Evolutionary conservation across 78 protist genomes (phyloP), one percentile per base, ranked within the genome.

Genomic region (Speleostelium caveatum): DNA sequence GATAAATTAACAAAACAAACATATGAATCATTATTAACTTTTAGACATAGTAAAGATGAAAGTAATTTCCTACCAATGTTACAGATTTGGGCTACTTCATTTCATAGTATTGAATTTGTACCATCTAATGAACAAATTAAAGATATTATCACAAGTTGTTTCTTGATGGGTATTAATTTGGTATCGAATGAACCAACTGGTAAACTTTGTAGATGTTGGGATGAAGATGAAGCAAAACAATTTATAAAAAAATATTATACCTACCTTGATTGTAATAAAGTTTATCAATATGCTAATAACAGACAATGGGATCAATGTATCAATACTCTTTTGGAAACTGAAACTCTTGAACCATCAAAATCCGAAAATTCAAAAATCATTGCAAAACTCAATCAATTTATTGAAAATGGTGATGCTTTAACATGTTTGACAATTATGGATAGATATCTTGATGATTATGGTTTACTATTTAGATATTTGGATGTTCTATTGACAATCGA

Each of bases 171-270:
- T 26, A n/a, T 69, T 8, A 83, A 83, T 33, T 35, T 69, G 35
- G 10, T 26, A 8, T 36, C 45, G 4, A 79, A 83, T 8, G 16
- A 10, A 0, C 28, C 71, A 60, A 28, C 36, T 17, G 62, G 73
- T 19, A 56, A 69, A 30, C 91, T 83, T 26, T 83, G 91, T 33
- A 35, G 14, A n/a, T 83, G 91, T 83, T 83, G 91, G 91, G 39
- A 60, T 69, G 80, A 83, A 33, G 17, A 7, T 6, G 39, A 14
- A 6, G 91, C 91, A 21, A 62, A 45, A 30, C 79, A 67, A 10
- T 65, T 42, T 39, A 83, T 83, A 32, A 69, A 59, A 45, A 33
- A 58, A 24, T 83, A 83, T 51, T 83, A 55, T 14, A 30, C 19
- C 24, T 83, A 68, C 26, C 51, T 83, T 7, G 69, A 59, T 12